Evolutionary conservation across 2,329 filamentous ascomycete species (phyloP).

Genomic region (Monosporascus sp.): DNA sequence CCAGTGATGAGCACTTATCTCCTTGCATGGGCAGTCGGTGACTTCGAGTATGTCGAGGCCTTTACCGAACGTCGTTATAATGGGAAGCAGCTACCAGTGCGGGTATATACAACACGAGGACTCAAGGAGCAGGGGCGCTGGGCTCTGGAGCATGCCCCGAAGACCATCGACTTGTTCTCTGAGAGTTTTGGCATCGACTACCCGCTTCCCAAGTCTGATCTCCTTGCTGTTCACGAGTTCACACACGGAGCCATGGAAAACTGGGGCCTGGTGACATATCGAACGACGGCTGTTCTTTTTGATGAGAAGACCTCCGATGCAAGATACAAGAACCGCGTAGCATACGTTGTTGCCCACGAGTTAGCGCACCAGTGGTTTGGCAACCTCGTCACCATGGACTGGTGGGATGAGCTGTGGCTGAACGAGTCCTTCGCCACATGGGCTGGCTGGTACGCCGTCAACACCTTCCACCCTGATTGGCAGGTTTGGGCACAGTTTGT

Average conservation of each 20-base stretch:
- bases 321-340: constrained; percentile 86
- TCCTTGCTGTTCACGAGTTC: constrained; percentile 91
- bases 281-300: constrained; percentile 92
- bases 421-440: constrained; percentile 97
- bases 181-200: constrained; percentile 93
- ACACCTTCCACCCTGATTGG: constrained; percentile 94
- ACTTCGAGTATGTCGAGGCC: constrained; percentile 94
- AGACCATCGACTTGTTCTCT: constrained; percentile 94
- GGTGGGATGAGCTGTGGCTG: constrained; percentile 91
- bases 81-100: constrained; percentile 83
- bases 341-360: constrained; percentile 97
- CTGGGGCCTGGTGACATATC: constrained; percentile 94
- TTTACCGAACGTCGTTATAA: constrained; percentile 88
- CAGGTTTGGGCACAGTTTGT: constrained; percentile 97
- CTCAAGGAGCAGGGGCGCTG: constrained; percentile 87
- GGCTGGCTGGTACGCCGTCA: constrained; percentile 92
- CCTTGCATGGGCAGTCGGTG: constrained; percentile 88
- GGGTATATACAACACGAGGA: constrained; percentile 94
- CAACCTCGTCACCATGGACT: constrained; percentile 93
- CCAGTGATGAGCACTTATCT: constrained; percentile 92
- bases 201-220: constrained; percentile 84
- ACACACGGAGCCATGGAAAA: constrained; percentile 88
- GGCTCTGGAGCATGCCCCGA: constrained; percentile 84
- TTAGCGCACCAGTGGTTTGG: constrained; percentile 96
- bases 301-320: constrained; percentile 89